Base-by-base conservation (phyloP, 202 grass and related monocot genomes). In the Schoenoplectus tabernaemontani region DNA sequence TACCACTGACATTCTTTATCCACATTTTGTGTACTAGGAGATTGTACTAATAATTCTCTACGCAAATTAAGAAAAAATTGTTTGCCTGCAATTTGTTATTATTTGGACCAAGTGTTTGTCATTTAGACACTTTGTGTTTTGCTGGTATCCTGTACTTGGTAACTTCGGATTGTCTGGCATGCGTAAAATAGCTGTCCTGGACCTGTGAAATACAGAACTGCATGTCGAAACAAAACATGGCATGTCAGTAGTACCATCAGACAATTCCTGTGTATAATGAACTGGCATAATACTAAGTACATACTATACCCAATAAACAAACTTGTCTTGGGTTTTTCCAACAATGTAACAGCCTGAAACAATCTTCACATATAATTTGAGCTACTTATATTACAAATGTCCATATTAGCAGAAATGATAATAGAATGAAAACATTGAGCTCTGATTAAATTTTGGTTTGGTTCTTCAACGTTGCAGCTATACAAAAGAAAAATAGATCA, bases 401-500 rank as follows among this genome's bases (percentile, higher is more conserved):
- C 47, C 6, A 11, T 32, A 0, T 75, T 33, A 75, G 33, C 41
- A 46, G 9, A 53, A 71, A 71, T 22, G 42, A 19, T 17, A 77
- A 6, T 15, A 58, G 30, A 37, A 16, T 4, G 24, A 73, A 76
- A 76, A 9, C 44, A 9, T 59, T 64, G 77, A 33, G 7, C 0
- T 34, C 39, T 80, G 38, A 60, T 61, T 16, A 4, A 43, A 61
- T 6, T 56, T 65, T 48, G 9, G 22, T 80, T 64, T 50, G 77
- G 64, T 63, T 30, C 5, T 80, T 43, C 15, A 33, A 80, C 34
- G 53, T 33, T 92, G 67, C 57, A 97, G 91, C 85, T 92, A 46
- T 87, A 87, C 53, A 93, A 94, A 82, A 88, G 87, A 80, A 63
- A 56, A 57, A 87, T 86, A 56, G 88, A 90, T 12, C 86, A 88